Evolutionary conservation across 306 rosid species (phyloP).

Genomic region (Begonia peltatifolia): DNA sequence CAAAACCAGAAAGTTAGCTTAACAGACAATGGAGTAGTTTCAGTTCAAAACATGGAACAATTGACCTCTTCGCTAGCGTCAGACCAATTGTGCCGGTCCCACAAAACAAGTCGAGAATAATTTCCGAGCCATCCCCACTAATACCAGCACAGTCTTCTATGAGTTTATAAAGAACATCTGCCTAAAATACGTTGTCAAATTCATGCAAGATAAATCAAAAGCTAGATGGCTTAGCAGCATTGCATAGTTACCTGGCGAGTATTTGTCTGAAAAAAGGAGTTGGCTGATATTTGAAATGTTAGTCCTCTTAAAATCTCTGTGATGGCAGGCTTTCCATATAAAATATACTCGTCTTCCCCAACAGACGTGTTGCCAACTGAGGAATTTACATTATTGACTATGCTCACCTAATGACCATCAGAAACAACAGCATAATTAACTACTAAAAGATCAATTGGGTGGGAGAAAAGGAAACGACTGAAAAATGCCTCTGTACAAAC

Average conservation of each 20-base stretch:
- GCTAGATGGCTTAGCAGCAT: not conserved
- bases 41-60: not conserved
- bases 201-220: not conserved
- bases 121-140: constrained; percentile 74
- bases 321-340: constrained; percentile 75
- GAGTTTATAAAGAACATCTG: constrained; percentile 78
- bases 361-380: constrained; percentile 91
- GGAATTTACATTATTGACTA: constrained; percentile 71
- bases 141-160: constrained; percentile 75
- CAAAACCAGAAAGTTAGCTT: constrained; percentile 6
- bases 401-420: constrained; percentile 51
- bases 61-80: constrained; percentile 76
- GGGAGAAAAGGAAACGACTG: not conserved
- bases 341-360: constrained; percentile 78
- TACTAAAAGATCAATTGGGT: not conserved
- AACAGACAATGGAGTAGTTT: no score
- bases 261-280: constrained; percentile 94
- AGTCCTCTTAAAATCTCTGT: constrained; percentile 79
- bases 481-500: constrained; percentile 28
- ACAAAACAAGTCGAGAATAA: constrained; percentile 94
- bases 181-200: constrained; percentile 30
- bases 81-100: constrained; percentile 97
- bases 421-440: not conserved
- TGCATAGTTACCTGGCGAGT: constrained; percentile 55
- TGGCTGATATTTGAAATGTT: constrained; percentile 91